Conservation (phyloP, 2,329 filamentous ascomycete genomes). For the Alternaria incomplexa region DNA sequence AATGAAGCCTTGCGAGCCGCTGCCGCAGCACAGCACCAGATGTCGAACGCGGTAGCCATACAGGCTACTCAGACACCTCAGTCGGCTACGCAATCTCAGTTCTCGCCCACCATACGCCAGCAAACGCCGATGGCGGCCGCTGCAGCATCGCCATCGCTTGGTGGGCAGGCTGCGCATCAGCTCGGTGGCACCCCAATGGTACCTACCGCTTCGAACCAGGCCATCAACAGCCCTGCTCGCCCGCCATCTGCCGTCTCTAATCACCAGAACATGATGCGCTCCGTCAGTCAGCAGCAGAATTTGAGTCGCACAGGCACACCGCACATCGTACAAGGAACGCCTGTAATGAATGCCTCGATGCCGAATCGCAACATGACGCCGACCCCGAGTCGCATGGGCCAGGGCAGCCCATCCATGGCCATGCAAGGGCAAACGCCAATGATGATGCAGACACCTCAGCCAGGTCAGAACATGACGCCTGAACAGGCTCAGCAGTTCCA, state of each 20-base stretch:
- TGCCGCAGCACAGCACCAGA: constrained; percentile 36
- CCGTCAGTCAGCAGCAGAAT: constrained; percentile 48
- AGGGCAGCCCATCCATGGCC: constrained; percentile 42
- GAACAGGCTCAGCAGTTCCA: constrained; percentile 43
- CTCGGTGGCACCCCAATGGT: constrained; percentile 56
- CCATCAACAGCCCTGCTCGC: constrained; percentile 46
- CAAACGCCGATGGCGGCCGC: constrained; percentile 53
- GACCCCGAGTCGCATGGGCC: constrained; percentile 46
- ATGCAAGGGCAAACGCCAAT: constrained; percentile 46
- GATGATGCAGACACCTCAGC: constrained; percentile 46
- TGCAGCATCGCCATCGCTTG: constrained; percentile 52
- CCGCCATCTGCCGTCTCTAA: constrained; percentile 49
- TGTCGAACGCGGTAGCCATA: constrained; percentile 28
- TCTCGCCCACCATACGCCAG: constrained; percentile 64
- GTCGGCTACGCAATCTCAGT: constrained; percentile 63
- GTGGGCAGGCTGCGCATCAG: constrained; percentile 40
- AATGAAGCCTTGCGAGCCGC: constrained; percentile 48
- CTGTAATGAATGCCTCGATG: constrained; percentile 46
- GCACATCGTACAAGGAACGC: constrained; percentile 47
- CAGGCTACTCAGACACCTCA: constrained; percentile 55
- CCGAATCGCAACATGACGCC: constrained; percentile 49
- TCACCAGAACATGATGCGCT: constrained; percentile 48
- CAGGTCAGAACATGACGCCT: constrained; percentile 42
- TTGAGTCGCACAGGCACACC: constrained; percentile 48
- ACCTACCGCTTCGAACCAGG: constrained; percentile 45